A percentile compares a stretch with the other conserved stretches of the same genome.
Conservation (phyloP, 345 rosid species). For the Lepidium sativum region DNA sequence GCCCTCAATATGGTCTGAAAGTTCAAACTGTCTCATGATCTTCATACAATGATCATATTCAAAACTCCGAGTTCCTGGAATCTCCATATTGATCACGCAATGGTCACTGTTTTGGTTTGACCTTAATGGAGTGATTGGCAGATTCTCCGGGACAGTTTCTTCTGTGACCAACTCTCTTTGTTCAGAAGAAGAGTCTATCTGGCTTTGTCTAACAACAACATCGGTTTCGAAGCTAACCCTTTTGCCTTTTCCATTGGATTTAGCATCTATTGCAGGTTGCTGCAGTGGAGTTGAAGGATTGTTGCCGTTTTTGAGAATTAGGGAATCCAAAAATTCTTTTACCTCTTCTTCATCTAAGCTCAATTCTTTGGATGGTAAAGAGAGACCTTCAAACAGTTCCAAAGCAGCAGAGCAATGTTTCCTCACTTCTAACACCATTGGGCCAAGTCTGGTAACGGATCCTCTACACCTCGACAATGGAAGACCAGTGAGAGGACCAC, state of each 20-base stretch:
- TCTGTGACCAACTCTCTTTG: slow-evolving; percentile 22
- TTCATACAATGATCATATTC: slow-evolving; percentile 62
- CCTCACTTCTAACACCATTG: slow-evolving; percentile 45
- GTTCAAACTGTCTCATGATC: slow-evolving; percentile 59
- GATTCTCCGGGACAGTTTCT: not conserved
- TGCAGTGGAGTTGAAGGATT: not conserved
- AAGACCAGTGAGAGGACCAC: slow-evolving; percentile 42
- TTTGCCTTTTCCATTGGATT: not conserved
- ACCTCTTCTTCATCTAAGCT: slow-evolving; percentile 25
- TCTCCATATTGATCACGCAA: not conserved
- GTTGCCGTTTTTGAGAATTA: not conserved
- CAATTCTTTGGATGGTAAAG: slow-evolving; percentile 19
- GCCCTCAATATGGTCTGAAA: slow-evolving; percentile 62
- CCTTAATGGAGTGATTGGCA: not conserved
- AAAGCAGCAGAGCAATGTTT: slow-evolving; percentile 45
- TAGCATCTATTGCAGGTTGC: not conserved
- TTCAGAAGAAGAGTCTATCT: slow-evolving; percentile 9
- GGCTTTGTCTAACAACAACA: not conserved
- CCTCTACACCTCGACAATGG: slow-evolving; percentile 48
- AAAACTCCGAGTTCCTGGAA: not conserved
- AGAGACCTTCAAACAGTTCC: slow-evolving; percentile 32
- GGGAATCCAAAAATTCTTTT: not conserved
- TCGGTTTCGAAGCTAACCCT: not conserved
- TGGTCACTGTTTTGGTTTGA: not conserved
- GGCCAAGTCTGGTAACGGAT: slow-evolving; percentile 43